Evolutionary conservation across 306 rosid genomes (phyloP).

Genomic region (Lathyrus oleraceus): DNA sequence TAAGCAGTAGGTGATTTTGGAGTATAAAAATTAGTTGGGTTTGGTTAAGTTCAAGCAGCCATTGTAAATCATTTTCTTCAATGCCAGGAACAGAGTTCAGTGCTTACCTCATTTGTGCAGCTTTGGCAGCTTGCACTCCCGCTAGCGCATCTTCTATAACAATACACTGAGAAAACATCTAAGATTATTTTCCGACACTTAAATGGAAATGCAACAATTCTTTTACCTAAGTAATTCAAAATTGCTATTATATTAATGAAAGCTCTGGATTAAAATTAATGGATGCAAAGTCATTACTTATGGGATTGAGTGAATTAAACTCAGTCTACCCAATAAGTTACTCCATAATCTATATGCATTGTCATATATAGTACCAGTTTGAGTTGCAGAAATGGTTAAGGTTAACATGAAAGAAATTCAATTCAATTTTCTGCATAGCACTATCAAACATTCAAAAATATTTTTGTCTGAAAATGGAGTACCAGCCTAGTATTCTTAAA

Average conservation of each 20-base stretch:
- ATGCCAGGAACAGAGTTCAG: not conserved
- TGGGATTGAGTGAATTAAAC: not conserved
- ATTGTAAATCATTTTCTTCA: not conserved
- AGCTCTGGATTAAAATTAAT: slow-evolving; percentile 21
- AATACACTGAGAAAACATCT: slow-evolving; percentile 62
- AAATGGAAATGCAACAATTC: slow-evolving; percentile 25
- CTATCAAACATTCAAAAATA: slow-evolving; percentile 17
- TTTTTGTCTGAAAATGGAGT: not conserved
- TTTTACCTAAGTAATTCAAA: slow-evolving; percentile 26
- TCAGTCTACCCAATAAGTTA: slow-evolving; percentile 12
- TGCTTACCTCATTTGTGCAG: slow-evolving; percentile 90
- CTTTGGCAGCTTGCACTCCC: slow-evolving; percentile 95
- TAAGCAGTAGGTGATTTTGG: slow-evolving; percentile 15
- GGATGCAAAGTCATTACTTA: slow-evolving; percentile 11
- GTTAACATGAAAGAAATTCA: slow-evolving; percentile 25
- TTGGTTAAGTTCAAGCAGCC: slow-evolving; percentile 23
- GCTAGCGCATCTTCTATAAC: slow-evolving; percentile 96
- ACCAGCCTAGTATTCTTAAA: slow-evolving; percentile 15
- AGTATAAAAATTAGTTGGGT: slow-evolving; percentile 7
- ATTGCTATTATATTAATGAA: not conserved
- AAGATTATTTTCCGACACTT: slow-evolving; percentile 21
- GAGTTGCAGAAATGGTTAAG: slow-evolving; percentile 17
- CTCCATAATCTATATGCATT: slow-evolving; percentile 2
- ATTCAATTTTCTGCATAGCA: slow-evolving; percentile 16
- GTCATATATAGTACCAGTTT: not conserved